These are phyloP conservation scores for Nitzschia sp. DNA, from an alignment of 108 stramenopile genomes.

Conservation along the genomic window DNA sequence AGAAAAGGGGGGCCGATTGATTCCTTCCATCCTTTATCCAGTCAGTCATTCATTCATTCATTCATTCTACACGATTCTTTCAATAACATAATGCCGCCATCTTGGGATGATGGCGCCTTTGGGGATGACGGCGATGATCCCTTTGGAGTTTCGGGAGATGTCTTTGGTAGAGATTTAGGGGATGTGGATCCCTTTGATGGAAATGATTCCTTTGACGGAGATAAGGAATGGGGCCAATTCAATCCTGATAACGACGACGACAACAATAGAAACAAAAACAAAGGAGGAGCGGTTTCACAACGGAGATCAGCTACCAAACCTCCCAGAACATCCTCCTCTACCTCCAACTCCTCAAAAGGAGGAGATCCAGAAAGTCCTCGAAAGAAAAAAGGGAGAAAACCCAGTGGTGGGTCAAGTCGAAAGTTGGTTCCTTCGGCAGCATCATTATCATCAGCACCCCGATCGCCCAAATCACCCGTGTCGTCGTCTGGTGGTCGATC, in stretches of 20 bases:
- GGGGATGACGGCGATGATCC: neutral
- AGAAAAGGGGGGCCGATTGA: too few species aligned
- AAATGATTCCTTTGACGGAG: conserved; percentile 26
- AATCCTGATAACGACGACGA: conserved; percentile 10
- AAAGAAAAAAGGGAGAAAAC: conserved; percentile 3
- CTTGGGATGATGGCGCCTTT: conserved; percentile 16
- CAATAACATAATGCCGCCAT: too few species aligned
- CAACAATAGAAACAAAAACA: too few species aligned
- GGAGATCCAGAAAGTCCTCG: neutral
- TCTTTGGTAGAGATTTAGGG: conserved; percentile 16
- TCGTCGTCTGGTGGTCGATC: neutral
- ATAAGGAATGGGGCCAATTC: conserved; percentile 16
- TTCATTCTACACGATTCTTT: too few species aligned
- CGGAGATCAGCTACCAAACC: too few species aligned
- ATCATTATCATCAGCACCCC: neutral
- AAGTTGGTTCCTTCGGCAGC: neutral
- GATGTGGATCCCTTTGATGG: conserved; percentile 21
- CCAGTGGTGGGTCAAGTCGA: neutral
- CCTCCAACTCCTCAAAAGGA: too few species aligned
- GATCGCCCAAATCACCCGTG: neutral
- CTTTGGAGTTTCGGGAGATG: conserved; percentile 19
- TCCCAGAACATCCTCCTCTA: neutral
- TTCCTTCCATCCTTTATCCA: too few species aligned
- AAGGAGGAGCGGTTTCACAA: too few species aligned
- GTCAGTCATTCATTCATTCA: too few species aligned